These are phyloP conservation scores for Cyathus pygmaeus DNA, from an alignment of 1,284 basidiomycete species.

Conservation along the genomic window DNA sequence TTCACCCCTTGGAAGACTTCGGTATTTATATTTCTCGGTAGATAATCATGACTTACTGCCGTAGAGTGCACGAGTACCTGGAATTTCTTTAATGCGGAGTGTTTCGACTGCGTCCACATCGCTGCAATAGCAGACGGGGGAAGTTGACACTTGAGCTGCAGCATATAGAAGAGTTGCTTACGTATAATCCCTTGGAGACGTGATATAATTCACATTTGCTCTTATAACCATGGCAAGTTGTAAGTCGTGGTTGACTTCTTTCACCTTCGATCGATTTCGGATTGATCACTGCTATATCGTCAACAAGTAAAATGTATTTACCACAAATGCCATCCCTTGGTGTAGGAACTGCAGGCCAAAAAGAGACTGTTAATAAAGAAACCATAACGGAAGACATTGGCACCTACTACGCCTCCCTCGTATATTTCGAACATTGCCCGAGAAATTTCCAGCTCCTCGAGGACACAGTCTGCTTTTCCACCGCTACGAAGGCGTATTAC, in stretches of 20 bases:
- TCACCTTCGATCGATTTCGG: slow-evolving; percentile 59
- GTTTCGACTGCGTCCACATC: slow-evolving; percentile 85
- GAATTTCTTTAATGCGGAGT: slow-evolving; percentile 78
- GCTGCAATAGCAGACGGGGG: too few species aligned
- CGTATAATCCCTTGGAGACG: slow-evolving; percentile 84
- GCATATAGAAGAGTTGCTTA: slow-evolving; percentile 51
- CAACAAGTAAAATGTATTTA: slow-evolving; percentile 40
- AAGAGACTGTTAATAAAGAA: background rate
- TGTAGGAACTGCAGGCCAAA: slow-evolving; percentile 72
- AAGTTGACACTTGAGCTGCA: too few species aligned
- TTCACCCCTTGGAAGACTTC: slow-evolving; percentile 62
- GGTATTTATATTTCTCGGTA: background rate
- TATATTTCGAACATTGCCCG: slow-evolving; percentile 88
- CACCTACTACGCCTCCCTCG: slow-evolving; percentile 78
- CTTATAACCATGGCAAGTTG: slow-evolving; percentile 77
- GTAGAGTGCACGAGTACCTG: slow-evolving; percentile 73
- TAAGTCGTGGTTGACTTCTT: slow-evolving; percentile 84
- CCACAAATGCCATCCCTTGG: slow-evolving; percentile 81
- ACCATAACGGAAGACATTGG: background rate
- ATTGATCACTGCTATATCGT: background rate
- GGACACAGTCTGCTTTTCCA: slow-evolving; percentile 54
- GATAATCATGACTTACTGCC: slow-evolving; percentile 62
- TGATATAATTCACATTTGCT: slow-evolving; percentile 87
- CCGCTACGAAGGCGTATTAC: slow-evolving; percentile 73
- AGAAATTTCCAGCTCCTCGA: slow-evolving; percentile 91